phyloP scores from a whole-genome alignment of 139 green algal species.

The Chlorella sp. region DNA sequence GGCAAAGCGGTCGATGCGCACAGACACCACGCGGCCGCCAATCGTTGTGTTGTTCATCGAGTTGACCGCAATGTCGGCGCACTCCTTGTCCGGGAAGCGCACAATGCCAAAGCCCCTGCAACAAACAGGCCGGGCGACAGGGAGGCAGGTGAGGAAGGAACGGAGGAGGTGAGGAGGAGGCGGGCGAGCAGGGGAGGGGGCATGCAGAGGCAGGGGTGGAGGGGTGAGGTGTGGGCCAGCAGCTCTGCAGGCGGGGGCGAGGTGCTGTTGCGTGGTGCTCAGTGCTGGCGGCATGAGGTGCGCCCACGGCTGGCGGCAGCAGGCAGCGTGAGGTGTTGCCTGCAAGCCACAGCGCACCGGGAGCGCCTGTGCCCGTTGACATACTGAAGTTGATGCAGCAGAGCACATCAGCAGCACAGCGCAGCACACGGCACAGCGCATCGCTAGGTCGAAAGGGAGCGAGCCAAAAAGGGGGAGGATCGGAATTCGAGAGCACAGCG shows the following conservation, averaged over 20 bases:
- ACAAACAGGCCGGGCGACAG: neutral
- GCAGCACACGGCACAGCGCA: no score
- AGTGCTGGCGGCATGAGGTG: neutral
- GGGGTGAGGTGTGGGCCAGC: no score
- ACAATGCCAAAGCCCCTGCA: constrained; percentile 91
- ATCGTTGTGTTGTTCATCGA: constrained; percentile 87
- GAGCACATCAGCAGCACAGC: no score
- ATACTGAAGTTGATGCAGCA: no score
- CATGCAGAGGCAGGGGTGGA: neutral
- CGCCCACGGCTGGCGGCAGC: neutral
- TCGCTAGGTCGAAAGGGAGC: no score
- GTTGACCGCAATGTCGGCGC: constrained; percentile 70
- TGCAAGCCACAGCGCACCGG: no score
- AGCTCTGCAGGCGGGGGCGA: no score
- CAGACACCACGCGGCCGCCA: constrained; percentile 82
- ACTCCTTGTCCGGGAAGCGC: constrained; percentile 70
- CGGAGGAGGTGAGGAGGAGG: neutral
- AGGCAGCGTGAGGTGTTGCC: no score
- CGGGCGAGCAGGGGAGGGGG: neutral
- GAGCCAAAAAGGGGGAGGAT: no score
- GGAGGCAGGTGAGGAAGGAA: neutral
- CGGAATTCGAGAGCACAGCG: no score
- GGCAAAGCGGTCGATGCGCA: constrained; percentile 87
- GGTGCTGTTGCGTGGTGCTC: no score
- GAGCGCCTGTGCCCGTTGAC: no score